Conservation (phyloP, 192 early-diverging fungal genomes). For the Irineochytrium annulatum region DNA sequence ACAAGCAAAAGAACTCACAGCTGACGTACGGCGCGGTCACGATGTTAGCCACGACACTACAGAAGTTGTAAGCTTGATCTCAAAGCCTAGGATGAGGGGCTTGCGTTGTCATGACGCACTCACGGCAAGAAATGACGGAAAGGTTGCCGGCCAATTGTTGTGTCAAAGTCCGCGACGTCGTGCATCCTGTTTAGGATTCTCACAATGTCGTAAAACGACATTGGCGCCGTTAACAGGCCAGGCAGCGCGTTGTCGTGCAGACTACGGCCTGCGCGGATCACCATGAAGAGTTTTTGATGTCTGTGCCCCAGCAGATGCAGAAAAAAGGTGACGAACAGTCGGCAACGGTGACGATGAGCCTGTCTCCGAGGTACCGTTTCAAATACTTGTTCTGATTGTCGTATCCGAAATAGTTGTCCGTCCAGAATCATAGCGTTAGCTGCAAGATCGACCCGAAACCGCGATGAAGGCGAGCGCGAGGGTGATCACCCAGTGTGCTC, state of each 20-base stretch:
- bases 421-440: slow-evolving; percentile 14
- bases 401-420: slow-evolving; percentile 6
- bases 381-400: too few species aligned
- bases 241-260: slow-evolving; percentile 48
- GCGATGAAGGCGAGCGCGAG: background rate
- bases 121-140: background rate
- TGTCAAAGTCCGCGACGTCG: slow-evolving; percentile 47
- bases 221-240: slow-evolving; percentile 45
- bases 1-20: slow-evolving; percentile 14
- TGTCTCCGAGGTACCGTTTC: background rate
- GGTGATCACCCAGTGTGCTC: background rate
- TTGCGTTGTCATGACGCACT: background rate
- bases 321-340: slow-evolving; percentile 15
- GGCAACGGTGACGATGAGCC: background rate
- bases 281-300: background rate
- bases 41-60: background rate
- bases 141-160: background rate
- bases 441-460: background rate
- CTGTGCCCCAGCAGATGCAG: slow-evolving; percentile 9
- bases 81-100: too few species aligned
- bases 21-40: background rate
- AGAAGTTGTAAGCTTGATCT: background rate
- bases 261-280: slow-evolving; percentile 37
- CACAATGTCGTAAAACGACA: slow-evolving; percentile 65
- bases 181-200: slow-evolving; percentile 65